Evolutionary conservation across 2,329 filamentous ascomycete genomes (phyloP).

Genomic region (Zymoseptoria pseudotritici): DNA sequence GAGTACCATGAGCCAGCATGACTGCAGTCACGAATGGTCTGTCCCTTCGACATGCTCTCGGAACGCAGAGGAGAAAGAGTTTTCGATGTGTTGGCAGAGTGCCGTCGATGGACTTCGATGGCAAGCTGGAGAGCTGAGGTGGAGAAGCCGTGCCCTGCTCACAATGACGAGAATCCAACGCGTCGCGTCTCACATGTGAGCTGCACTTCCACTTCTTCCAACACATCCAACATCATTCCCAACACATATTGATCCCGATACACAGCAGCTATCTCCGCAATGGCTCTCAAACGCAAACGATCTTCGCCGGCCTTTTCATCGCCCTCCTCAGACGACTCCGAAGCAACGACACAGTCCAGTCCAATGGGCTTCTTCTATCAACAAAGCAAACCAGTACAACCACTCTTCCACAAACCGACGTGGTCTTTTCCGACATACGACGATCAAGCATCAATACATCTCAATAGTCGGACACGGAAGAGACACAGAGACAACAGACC

Average conservation of each 20-base stretch:
- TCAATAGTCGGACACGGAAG: conserved; percentile 53
- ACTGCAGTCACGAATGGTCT: conserved; percentile 49
- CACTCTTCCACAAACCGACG: conserved; percentile 18
- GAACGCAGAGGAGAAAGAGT: too few species aligned
- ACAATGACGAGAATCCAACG: neutral
- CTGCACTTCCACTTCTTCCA: neutral
- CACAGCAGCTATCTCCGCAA: conserved; percentile 22
- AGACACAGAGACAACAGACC: conserved; percentile 52
- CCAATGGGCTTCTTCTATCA: conserved; percentile 24
- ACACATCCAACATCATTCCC: neutral
- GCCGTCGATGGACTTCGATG: too few species aligned
- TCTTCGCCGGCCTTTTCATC: conserved; percentile 40
- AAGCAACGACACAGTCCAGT: conserved; percentile 24
- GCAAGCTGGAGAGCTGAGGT: neutral
- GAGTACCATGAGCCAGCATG: conserved; percentile 91
- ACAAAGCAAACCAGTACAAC: conserved; percentile 21
- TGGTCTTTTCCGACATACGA: conserved; percentile 23
- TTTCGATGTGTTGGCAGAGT: too few species aligned
- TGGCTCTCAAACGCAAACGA: conserved; percentile 54
- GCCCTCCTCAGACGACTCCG: conserved; percentile 33
- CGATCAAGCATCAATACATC: conserved; percentile 28
- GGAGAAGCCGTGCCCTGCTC: neutral
- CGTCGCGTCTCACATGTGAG: neutral
- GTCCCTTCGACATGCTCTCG: conserved; percentile 20
- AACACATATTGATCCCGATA: neutral